Conservation (phyloP, 352 stramenopile genomes). For the Peronosclerospora sorghi region DNA sequence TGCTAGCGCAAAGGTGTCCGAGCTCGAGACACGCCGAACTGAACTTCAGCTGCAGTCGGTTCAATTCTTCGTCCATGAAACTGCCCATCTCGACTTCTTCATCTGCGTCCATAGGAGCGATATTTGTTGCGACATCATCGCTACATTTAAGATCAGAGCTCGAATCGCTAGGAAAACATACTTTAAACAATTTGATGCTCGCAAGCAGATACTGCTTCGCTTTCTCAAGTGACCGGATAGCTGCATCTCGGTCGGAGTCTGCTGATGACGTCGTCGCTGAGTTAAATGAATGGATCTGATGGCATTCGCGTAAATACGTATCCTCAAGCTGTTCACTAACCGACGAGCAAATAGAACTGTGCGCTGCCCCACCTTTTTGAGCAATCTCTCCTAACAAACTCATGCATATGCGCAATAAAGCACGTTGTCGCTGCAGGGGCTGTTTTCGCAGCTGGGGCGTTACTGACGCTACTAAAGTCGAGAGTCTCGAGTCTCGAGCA, state of each 20-base stretch:
- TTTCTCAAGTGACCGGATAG: conserved; percentile 28
- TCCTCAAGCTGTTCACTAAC: conserved; percentile 76
- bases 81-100: conserved; percentile 33
- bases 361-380: conserved; percentile 35
- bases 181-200: conserved; percentile 65
- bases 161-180: conserved; percentile 36
- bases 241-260: conserved; percentile 10
- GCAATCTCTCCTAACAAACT: conserved; percentile 63
- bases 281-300: conserved; percentile 16
- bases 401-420: conserved; percentile 66
- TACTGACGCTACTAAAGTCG: conserved; percentile 44
- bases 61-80: conserved; percentile 75
- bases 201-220: conserved; percentile 55
- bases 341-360: conserved; percentile 69
- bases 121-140: conserved; percentile 11
- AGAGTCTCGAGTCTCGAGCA: conserved; percentile 49
- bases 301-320: conserved; percentile 63
- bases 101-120: conserved; percentile 15
- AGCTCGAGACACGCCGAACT: conserved; percentile 62
- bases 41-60: conserved; percentile 62
- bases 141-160: conserved; percentile 18
- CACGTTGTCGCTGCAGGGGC: conserved; percentile 58
- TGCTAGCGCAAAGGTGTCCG: conserved; percentile 25
- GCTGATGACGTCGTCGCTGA: conserved; percentile 1
- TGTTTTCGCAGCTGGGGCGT: conserved; percentile 47